A percentile compares a stretch with the other conserved stretches of the same genome.
Evolutionary conservation across 2,329 filamentous ascomycete species (phyloP).

Genomic region (Fusarium fujikuroi): DNA sequence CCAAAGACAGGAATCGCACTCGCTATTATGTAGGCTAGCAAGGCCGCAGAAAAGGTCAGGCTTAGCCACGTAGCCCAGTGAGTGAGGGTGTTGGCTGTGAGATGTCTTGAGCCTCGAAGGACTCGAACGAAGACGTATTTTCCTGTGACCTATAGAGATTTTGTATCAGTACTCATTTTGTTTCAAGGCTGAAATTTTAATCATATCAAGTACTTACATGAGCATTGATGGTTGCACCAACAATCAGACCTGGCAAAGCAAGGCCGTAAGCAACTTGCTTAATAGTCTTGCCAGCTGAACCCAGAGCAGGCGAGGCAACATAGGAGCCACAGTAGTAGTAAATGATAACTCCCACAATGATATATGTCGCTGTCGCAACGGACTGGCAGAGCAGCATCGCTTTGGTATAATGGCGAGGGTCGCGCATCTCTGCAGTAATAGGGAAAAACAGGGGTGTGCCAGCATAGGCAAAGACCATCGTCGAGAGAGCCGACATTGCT

Average conservation of each 20-base stretch:
- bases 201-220: slow-evolving; percentile 36
- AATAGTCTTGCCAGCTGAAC: slow-evolving; percentile 54
- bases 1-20: slow-evolving; percentile 43
- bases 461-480: slow-evolving; percentile 52
- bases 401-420: slow-evolving; percentile 42
- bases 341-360: slow-evolving; percentile 52
- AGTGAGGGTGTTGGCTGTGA: slow-evolving; percentile 41
- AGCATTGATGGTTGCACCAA: slow-evolving; percentile 37
- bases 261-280: slow-evolving; percentile 58
- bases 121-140: slow-evolving; percentile 35
- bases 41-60: slow-evolving; percentile 40
- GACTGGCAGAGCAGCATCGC: slow-evolving; percentile 43
- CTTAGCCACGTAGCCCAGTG: slow-evolving; percentile 49
- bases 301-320: slow-evolving; percentile 59
- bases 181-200: too few relatives aligned
- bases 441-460: slow-evolving; percentile 51
- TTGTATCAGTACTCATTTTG: background rate
- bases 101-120: slow-evolving; percentile 47
- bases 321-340: slow-evolving; percentile 60
- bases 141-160: slow-evolving; percentile 4
- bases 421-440: slow-evolving; percentile 49
- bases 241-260: slow-evolving; percentile 46
- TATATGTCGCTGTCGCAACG: slow-evolving; percentile 48
- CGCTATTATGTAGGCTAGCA: slow-evolving; percentile 47
- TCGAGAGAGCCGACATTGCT: slow-evolving; percentile 47